Evolutionary conservation across 805 yeast genomes (phyloP).

Genomic region (Candida maltosa): DNA sequence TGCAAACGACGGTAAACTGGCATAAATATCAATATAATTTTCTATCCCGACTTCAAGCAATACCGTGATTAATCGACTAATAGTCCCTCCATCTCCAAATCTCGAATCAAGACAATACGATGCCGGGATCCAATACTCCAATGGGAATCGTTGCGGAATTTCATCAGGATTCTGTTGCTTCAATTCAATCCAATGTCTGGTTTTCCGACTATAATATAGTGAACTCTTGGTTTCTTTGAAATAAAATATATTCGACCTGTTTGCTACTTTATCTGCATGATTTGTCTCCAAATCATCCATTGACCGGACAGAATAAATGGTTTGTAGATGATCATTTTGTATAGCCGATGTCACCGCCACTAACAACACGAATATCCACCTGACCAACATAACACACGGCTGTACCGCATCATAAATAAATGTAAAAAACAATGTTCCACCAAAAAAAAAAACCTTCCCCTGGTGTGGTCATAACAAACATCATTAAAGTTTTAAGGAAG

Average conservation of each 20-base stretch:
- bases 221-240: slow-evolving; percentile 6
- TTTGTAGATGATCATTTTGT: too few relatives aligned
- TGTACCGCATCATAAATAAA: too few relatives aligned
- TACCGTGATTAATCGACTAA: slow-evolving; percentile 2
- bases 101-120: slow-evolving; percentile 7
- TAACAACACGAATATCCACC: background rate
- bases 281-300: slow-evolving; percentile 4
- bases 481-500: too few relatives aligned
- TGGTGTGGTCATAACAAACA: too few relatives aligned
- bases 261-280: slow-evolving; percentile 5
- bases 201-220: slow-evolving; percentile 4
- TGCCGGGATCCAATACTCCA: slow-evolving; percentile 7
- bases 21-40: slow-evolving; percentile 4
- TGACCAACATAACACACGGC: too few relatives aligned
- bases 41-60: slow-evolving; percentile 5
- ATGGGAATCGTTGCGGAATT: background rate
- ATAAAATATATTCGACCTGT: slow-evolving; percentile 5
- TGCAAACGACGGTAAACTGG: slow-evolving; percentile 1
- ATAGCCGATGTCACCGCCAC: background rate
- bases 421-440: too few relatives aligned
- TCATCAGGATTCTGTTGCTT: background rate
- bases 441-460: too few relatives aligned
- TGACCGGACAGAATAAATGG: slow-evolving; percentile 4
- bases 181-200: slow-evolving; percentile 5
- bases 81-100: slow-evolving; percentile 7